phyloP scores from a whole-genome alignment of 1,139 yeast genomes.

The Suhomyces bribrorum region DNA sequence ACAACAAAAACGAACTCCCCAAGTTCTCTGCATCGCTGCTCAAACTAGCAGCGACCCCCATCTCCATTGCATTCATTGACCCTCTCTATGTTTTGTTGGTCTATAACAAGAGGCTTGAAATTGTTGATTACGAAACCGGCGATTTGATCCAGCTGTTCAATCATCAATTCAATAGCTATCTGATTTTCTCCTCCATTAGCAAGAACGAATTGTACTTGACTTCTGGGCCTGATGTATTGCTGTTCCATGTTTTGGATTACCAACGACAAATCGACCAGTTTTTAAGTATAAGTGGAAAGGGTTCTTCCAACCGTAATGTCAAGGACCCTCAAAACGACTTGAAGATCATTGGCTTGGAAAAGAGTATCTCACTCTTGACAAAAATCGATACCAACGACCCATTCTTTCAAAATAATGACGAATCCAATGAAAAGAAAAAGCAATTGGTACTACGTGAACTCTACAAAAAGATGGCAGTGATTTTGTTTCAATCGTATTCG shows the following conservation, averaged over 20 bases:
- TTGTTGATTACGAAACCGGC: constrained; percentile 48
- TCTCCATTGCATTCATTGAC: constrained; percentile 32
- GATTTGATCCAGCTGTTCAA: constrained; percentile 41
- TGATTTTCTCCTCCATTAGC: constrained; percentile 20
- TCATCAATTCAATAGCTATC: constrained; percentile 33
- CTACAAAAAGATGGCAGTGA: constrained; percentile 32
- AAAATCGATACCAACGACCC: constrained; percentile 26
- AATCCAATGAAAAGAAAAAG: constrained; percentile 28
- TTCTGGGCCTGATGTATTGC: constrained; percentile 31
- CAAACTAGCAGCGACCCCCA: constrained; percentile 33
- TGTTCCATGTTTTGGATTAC: constrained; percentile 33
- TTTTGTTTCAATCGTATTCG: constrained; percentile 37
- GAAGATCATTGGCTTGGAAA: constrained; percentile 38
- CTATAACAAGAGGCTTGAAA: constrained; percentile 43
- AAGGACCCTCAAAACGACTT: constrained; percentile 32
- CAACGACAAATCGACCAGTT: constrained; percentile 46
- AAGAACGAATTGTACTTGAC: constrained; percentile 26
- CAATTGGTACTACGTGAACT: constrained; percentile 35
- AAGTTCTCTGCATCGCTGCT: constrained; percentile 24
- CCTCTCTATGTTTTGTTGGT: constrained; percentile 51
- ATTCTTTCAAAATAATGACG: constrained; percentile 24
- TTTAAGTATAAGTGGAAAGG: constrained; percentile 29
- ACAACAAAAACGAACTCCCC: constrained; percentile 3
- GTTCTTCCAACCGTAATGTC: constrained; percentile 18
- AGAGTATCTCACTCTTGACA: constrained; percentile 36